Conservation (phyloP, 2,329 filamentous ascomycete species). For the Davidsoniella virescens region DNA sequence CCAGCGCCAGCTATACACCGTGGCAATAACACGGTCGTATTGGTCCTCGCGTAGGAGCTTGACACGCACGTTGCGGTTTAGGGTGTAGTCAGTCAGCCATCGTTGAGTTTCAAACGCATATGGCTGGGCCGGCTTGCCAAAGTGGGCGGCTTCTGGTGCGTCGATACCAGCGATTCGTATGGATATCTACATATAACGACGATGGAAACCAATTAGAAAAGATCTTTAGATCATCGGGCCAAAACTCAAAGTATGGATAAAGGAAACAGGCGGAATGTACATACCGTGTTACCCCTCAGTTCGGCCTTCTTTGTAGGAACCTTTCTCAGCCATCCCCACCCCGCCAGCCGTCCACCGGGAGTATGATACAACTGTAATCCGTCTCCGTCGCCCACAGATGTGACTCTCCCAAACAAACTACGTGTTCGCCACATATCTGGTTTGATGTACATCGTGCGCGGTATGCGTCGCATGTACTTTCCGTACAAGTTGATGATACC, state of each 20-base stretch:
- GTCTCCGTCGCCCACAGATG: conserved; percentile 90
- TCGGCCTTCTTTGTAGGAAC: conserved; percentile 53
- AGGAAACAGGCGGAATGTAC: conserved; percentile 16
- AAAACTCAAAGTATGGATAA: too few species aligned
- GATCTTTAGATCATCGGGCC: not conserved
- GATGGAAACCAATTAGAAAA: conserved; percentile 1
- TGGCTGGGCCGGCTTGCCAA: conserved; percentile 75
- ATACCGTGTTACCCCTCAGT: conserved; percentile 62
- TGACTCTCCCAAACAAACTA: conserved; percentile 71
- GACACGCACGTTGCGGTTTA: conserved; percentile 59
- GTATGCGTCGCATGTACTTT: conserved; percentile 70
- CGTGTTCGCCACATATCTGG: conserved; percentile 58
- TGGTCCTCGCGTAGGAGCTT: conserved; percentile 76
- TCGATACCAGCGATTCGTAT: conserved; percentile 84
- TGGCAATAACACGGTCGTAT: conserved; percentile 80
- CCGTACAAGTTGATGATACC: conserved; percentile 41
- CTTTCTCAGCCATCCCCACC: conserved; percentile 82
- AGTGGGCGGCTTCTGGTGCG: conserved; percentile 84
- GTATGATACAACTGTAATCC: conserved; percentile 92
- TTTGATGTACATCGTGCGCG: conserved; percentile 57
- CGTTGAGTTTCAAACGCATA: conserved; percentile 63
- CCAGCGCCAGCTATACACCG: conserved; percentile 57
- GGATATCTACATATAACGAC: conserved; percentile 44
- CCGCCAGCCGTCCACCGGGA: conserved; percentile 69
- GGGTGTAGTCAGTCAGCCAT: conserved; percentile 62